Conservation (phyloP, 148 eudicot genomes). For the Chenopodium album region DNA sequence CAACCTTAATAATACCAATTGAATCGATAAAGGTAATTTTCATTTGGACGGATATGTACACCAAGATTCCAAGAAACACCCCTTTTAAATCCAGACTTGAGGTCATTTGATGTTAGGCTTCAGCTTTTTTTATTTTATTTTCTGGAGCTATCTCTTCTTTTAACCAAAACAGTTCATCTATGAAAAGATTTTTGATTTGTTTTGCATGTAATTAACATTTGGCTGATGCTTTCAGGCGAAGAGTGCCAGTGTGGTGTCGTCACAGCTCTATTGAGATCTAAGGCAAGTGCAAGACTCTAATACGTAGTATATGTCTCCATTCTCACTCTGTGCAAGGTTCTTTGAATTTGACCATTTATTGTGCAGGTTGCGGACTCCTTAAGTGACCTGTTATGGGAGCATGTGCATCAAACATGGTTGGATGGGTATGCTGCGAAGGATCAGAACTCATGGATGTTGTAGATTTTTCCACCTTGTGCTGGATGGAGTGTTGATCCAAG, state of each 20-base stretch:
- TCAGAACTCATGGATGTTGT: constrained; percentile 44
- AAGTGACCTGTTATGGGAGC: constrained; percentile 62
- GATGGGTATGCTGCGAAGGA: constrained; percentile 38
- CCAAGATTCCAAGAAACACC: too few relatives aligned
- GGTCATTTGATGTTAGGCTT: neutral
- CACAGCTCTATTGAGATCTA: constrained; percentile 43
- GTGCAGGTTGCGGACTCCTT: constrained; percentile 45
- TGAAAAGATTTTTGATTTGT: neutral
- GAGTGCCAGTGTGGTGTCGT: constrained; percentile 43
- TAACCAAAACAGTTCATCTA: too few relatives aligned
- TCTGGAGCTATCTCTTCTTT: too few relatives aligned
- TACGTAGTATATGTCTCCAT: neutral
- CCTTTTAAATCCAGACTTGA: neutral
- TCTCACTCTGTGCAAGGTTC: constrained; percentile 2
- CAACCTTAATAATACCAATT: neutral
- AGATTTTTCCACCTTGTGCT: constrained; percentile 10
- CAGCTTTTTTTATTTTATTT: neutral
- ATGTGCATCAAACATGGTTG: constrained; percentile 72
- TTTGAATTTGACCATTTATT: constrained; percentile 11
- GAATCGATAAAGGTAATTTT: neutral
- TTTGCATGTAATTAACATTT: neutral
- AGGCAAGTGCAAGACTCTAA: constrained; percentile 40
- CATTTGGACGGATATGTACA: too few relatives aligned
- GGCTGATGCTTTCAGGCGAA: constrained; percentile 35
- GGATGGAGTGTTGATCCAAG: neutral